Evolutionary conservation across 305 asterid genomes (phyloP).

Genomic region (Rubia balearica): DNA sequence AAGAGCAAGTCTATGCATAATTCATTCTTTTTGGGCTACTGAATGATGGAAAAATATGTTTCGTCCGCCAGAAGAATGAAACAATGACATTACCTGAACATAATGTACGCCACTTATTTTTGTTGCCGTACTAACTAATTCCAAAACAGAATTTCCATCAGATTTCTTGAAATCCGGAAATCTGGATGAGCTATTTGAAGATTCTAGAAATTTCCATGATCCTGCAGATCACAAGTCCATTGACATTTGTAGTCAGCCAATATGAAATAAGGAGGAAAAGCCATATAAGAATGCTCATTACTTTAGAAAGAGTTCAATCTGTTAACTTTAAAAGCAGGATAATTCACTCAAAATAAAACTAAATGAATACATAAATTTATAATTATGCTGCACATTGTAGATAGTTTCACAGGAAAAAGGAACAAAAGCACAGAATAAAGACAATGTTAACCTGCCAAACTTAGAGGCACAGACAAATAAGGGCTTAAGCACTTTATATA

Average conservation of each 20-base stretch:
- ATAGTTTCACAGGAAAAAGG: neutral
- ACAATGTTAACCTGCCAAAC: neutral
- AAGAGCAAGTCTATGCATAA: slow-evolving; percentile 1
- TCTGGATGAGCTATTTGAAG: slow-evolving; percentile 62
- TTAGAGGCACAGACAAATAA: neutral
- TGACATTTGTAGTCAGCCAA: slow-evolving; percentile 14
- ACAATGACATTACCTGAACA: slow-evolving; percentile 64
- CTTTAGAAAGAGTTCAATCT: neutral
- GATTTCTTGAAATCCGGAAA: slow-evolving; percentile 80
- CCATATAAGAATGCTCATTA: neutral
- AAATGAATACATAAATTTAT: neutral
- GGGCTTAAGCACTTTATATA: neutral
- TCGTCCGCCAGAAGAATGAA: neutral
- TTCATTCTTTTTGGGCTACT: neutral
- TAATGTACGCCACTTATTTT: slow-evolving; percentile 96
- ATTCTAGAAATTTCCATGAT: slow-evolving; percentile 77
- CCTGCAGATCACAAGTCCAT: slow-evolving; percentile 42
- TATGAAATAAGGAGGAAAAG: neutral
- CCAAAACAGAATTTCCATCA: slow-evolving; percentile 70
- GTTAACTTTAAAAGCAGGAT: neutral
- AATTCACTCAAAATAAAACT: neutral
- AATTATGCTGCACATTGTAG: neutral
- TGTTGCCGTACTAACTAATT: slow-evolving; percentile 80
- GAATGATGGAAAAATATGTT: slow-evolving; percentile 1
- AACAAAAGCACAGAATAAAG: neutral